A percentile compares a stretch with the other conserved stretches of the same genome.
phyloP scores from a whole-genome alignment of 73 alveolate genomes.

The Stentor coeruleus region DNA sequence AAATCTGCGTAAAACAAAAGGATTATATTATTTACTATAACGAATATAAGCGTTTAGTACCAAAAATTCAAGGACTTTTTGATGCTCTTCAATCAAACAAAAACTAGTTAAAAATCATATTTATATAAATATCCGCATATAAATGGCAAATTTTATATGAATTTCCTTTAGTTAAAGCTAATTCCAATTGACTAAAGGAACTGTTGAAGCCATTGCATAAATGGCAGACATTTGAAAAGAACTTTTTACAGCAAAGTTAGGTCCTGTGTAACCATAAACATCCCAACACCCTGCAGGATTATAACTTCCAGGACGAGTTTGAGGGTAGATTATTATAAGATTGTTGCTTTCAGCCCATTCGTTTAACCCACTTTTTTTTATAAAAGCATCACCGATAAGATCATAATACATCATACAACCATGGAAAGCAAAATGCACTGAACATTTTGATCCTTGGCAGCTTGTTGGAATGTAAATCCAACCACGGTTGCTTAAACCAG shows the following conservation, averaged over 20 bases:
- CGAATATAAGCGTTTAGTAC: too few relatives aligned
- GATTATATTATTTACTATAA: too few relatives aligned
- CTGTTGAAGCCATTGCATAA: constrained; percentile 12
- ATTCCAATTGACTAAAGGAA: too few relatives aligned
- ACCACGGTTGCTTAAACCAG: constrained; percentile 24
- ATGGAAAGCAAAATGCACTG: constrained; percentile 46
- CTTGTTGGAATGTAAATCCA: constrained; percentile 42
- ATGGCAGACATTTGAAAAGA: constrained; percentile 38
- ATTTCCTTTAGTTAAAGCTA: too few relatives aligned
- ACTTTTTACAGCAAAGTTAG: constrained; percentile 29
- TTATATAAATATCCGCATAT: too few relatives aligned
- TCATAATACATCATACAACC: constrained; percentile 40
- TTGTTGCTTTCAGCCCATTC: constrained; percentile 58
- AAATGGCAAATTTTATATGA: too few relatives aligned
- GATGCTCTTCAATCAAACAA: too few relatives aligned
- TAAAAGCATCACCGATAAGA: constrained; percentile 30
- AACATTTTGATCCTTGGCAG: constrained; percentile 31
- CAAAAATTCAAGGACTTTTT: too few relatives aligned
- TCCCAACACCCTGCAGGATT: constrained; percentile 55
- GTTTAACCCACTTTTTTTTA: constrained; percentile 34
- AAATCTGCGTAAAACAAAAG: too few relatives aligned
- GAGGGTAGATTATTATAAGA: constrained; percentile 48
- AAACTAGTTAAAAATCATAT: too few relatives aligned
- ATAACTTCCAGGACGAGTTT: constrained; percentile 9
- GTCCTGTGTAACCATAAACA: constrained; percentile 49